Conservation (phyloP, 495 filamentous ascomycete genomes). For the Bombardia bombarda region DNA sequence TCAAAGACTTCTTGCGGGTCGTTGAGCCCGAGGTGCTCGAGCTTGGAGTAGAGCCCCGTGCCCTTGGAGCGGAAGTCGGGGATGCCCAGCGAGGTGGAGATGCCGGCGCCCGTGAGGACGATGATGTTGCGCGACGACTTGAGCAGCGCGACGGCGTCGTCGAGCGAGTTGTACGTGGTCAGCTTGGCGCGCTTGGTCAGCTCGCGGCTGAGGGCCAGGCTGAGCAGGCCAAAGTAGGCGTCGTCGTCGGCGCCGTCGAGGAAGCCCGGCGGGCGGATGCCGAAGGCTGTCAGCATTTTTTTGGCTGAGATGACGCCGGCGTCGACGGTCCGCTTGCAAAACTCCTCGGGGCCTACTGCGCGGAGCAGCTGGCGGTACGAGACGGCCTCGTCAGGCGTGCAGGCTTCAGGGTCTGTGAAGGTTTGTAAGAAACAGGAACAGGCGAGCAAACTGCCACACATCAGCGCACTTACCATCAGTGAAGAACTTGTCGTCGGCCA, state of each 20-base stretch:
- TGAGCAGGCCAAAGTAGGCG: constrained; percentile 66
- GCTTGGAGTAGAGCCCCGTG: constrained; percentile 78
- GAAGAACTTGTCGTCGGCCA: constrained; percentile 53
- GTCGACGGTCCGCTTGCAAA: constrained; percentile 65
- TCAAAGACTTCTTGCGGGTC: constrained; percentile 96
- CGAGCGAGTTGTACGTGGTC: constrained; percentile 70
- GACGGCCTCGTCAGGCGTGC: constrained; percentile 66
- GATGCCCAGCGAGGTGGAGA: constrained; percentile 82
- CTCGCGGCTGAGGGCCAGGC: constrained; percentile 72
- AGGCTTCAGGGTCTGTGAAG: constrained; percentile 45
- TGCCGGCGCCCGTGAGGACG: constrained; percentile 90
- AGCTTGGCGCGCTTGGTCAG: constrained; percentile 76
- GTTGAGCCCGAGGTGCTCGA: constrained; percentile 59
- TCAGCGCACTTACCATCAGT: constrained; percentile 39
- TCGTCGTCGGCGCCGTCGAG: constrained; percentile 67
- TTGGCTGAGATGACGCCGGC: constrained; percentile 61
- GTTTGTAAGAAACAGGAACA: neutral
- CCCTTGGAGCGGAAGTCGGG: constrained; percentile 84
- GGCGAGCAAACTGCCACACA: constrained; percentile 12
- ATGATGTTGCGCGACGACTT: constrained; percentile 74
- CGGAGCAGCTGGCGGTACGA: constrained; percentile 62
- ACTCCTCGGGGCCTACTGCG: constrained; percentile 64
- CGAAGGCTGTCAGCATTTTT: constrained; percentile 89
- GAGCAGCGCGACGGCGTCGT: constrained; percentile 77
- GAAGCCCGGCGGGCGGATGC: constrained; percentile 66